Percentiles rank a stretch among this genome's conserved stretches.
These are phyloP conservation scores for Exophiala mesophila DNA, from an alignment of 2,329 filamentous ascomycete genomes.

Conservation along the genomic window DNA sequence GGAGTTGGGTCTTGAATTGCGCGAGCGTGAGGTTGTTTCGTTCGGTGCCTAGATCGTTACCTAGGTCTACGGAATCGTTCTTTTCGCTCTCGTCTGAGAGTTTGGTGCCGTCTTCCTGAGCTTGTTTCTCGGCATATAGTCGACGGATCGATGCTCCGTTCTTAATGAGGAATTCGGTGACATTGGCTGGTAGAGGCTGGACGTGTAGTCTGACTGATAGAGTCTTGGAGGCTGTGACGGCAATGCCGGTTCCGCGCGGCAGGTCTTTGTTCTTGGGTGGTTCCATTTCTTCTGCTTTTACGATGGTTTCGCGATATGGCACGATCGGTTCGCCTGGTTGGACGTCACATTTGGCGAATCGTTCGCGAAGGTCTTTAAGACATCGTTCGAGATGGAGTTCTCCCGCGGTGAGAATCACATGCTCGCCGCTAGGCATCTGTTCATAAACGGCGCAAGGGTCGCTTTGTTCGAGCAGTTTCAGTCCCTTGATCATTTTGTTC, in stretches of 20 bases:
- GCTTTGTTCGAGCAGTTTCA: slow-evolving; percentile 83
- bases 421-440: slow-evolving; percentile 85
- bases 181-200: slow-evolving; percentile 68
- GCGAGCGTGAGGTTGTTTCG: slow-evolving; percentile 61
- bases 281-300: slow-evolving; percentile 85
- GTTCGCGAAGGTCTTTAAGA: slow-evolving; percentile 83
- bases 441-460: slow-evolving; percentile 96
- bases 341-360: slow-evolving; percentile 90
- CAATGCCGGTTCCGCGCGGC: slow-evolving; percentile 73
- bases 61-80: slow-evolving; percentile 38
- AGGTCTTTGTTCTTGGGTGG: slow-evolving; percentile 79
- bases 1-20: slow-evolving; percentile 73
- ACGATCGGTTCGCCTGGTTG: slow-evolving; percentile 93
- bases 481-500: slow-evolving; percentile 87
- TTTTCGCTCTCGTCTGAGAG: slow-evolving; percentile 35
- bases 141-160: slow-evolving; percentile 73
- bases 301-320: slow-evolving; percentile 88
- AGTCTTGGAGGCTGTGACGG: slow-evolving; percentile 78
- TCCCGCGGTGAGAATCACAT: slow-evolving; percentile 89
- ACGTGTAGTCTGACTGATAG: slow-evolving; percentile 72
- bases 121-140: slow-evolving; percentile 67
- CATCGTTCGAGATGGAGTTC: slow-evolving; percentile 93
- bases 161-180: slow-evolving; percentile 80
- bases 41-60: slow-evolving; percentile 50
- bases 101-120: slow-evolving; percentile 38